Evolutionary conservation across 352 stramenopile species (phyloP).

Genomic region (Phytophthora cajani): DNA sequence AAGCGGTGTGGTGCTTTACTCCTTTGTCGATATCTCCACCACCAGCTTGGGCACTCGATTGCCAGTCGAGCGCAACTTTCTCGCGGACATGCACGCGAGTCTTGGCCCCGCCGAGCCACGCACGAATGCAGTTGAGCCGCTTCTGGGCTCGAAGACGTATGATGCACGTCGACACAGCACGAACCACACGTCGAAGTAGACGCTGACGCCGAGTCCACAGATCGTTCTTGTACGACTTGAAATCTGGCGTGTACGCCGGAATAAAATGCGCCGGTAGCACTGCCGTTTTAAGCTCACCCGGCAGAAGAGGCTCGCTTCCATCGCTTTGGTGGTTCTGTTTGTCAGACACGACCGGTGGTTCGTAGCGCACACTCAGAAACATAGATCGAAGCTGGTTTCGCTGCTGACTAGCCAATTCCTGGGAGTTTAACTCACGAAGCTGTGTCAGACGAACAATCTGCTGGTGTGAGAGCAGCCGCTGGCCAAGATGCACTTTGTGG

Average conservation of each 20-base stretch:
- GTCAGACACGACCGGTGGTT: conserved; percentile 16
- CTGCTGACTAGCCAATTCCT: conserved; percentile 36
- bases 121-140: conserved; percentile 61
- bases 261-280: conserved; percentile 57
- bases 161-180: conserved; percentile 78
- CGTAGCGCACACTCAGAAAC: conserved; percentile 43
- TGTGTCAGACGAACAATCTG: conserved; percentile 57
- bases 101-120: conserved; percentile 54
- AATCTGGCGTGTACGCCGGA: conserved; percentile 56
- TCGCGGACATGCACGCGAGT: conserved; percentile 61
- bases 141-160: conserved; percentile 65
- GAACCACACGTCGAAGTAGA: conserved; percentile 69
- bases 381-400: conserved; percentile 54
- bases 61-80: conserved; percentile 68
- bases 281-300: conserved; percentile 34
- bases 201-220: conserved; percentile 79
- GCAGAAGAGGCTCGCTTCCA: conserved; percentile 18
- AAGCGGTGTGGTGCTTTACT: neutral
- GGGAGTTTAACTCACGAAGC: conserved; percentile 52
- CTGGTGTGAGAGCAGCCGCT: conserved; percentile 56
- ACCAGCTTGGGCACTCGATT: conserved; percentile 23
- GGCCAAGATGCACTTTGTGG: conserved; percentile 69
- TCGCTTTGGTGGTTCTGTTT: conserved; percentile 15
- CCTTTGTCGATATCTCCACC: neutral
- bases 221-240: conserved; percentile 90